Conservation (phyloP, 352 stramenopile genomes). For the Globisporangium echinulatum region DNA sequence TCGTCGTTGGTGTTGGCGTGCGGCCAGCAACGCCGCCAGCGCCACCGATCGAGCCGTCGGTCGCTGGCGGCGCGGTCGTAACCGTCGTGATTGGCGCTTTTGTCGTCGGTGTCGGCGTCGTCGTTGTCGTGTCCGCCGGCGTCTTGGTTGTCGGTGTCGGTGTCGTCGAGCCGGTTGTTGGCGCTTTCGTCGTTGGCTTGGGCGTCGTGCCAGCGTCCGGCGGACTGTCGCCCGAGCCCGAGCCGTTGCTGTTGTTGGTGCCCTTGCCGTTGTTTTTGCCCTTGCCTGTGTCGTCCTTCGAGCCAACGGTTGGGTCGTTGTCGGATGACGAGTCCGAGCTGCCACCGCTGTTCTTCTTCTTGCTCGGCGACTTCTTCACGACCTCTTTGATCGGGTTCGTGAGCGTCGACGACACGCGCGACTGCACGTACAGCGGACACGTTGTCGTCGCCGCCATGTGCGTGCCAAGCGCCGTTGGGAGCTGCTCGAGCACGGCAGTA, state of each 20-base stretch:
- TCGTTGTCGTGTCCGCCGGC: not conserved
- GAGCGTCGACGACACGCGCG: constrained; percentile 50
- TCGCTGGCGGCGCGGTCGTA: not conserved
- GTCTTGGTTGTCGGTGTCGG: constrained; percentile 5
- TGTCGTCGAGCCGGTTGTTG: not conserved
- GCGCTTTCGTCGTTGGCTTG: constrained; percentile 3
- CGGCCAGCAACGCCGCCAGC: constrained; percentile 1
- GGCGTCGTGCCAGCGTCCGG: constrained; percentile 6
- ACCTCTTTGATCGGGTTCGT: constrained; percentile 45
- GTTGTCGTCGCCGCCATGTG: constrained; percentile 26
- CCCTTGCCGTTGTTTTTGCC: constrained; percentile 10
- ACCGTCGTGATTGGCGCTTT: not conserved
- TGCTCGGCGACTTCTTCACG: constrained; percentile 19
- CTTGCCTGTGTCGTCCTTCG: constrained; percentile 2
- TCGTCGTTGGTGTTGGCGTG: constrained; percentile 1
- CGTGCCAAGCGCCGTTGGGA: constrained; percentile 5
- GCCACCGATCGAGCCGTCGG: constrained; percentile 1
- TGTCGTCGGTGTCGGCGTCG: not conserved
- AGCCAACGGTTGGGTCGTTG: constrained; percentile 10
- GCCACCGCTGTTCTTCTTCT: constrained; percentile 5
- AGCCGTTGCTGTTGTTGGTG: constrained; percentile 1
- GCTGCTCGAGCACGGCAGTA: constrained; percentile 12
- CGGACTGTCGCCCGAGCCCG: not conserved
- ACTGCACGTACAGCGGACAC: constrained; percentile 61
- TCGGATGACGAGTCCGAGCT: constrained; percentile 22